Percentiles rank a stretch among this genome's conserved stretches.
phyloP scores from a whole-genome alignment of 805 yeast genomes.

The Lipomyces kockii region DNA sequence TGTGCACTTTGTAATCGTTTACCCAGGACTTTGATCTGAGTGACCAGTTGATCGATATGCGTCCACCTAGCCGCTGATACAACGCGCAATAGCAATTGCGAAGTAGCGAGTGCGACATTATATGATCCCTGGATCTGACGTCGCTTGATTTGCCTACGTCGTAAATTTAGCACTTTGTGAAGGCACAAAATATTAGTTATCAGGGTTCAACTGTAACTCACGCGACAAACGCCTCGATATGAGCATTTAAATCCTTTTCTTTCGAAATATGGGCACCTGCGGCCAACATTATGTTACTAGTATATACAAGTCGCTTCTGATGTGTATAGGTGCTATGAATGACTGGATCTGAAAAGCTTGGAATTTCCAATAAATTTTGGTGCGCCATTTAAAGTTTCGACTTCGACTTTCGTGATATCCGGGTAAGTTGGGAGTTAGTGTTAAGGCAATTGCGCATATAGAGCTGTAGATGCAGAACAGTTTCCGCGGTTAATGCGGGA shows the following conservation, averaged over 20 bases:
- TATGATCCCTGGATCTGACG: conserved; percentile 83
- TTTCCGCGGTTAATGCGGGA: neutral
- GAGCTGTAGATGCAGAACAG: neutral
- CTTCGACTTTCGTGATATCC: conserved; percentile 2
- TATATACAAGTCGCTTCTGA: neutral
- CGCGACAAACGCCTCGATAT: conserved; percentile 53
- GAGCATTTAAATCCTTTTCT: conserved; percentile 47
- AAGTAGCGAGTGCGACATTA: conserved; percentile 81
- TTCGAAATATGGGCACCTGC: conserved; percentile 16
- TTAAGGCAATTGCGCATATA: neutral
- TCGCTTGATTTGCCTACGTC: conserved; percentile 61
- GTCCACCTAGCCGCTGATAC: conserved; percentile 90
- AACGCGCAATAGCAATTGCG: conserved; percentile 84
- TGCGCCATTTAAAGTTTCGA: conserved; percentile 1
- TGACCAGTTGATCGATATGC: conserved; percentile 71
- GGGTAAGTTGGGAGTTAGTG: conserved; percentile 1
- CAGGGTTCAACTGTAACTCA: conserved; percentile 28
- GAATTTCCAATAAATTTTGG: neutral
- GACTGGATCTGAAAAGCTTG: neutral
- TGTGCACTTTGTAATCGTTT: conserved; percentile 69
- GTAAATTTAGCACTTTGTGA: neutral
- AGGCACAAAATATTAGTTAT: neutral
- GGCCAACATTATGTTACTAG: conserved; percentile 16
- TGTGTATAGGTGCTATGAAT: neutral
- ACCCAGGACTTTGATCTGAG: conserved; percentile 76